Percentiles rank a stretch among this genome's conserved stretches.
Evolutionary conservation across 768 basidiomycete genomes (phyloP).

Genomic region (Tricholoma flavovirens): DNA sequence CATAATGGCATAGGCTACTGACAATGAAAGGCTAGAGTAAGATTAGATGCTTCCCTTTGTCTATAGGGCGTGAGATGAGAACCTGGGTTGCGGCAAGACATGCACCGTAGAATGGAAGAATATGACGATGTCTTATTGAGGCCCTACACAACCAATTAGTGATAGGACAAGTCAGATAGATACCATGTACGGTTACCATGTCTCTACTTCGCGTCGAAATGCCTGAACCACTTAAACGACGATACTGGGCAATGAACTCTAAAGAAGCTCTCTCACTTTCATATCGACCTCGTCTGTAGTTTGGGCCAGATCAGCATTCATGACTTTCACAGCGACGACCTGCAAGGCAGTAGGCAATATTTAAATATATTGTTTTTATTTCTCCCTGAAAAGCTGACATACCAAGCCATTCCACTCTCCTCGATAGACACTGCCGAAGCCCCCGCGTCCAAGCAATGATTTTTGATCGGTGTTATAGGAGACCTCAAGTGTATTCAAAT

Average conservation of each 20-base stretch:
- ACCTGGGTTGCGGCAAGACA: neutral
- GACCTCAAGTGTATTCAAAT: conserved; percentile 22
- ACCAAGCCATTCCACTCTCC: conserved; percentile 24
- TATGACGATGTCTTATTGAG: neutral
- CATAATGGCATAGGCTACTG: conserved; percentile 2
- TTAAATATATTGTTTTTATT: neutral
- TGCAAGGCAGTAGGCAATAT: conserved; percentile 1
- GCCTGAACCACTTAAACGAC: neutral
- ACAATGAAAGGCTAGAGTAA: conserved; percentile 8
- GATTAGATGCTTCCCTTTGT: neutral
- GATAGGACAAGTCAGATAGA: neutral
- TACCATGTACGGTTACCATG: neutral
- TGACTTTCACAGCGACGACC: conserved; percentile 27
- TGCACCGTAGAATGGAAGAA: conserved; percentile 1
- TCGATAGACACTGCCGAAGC: conserved; percentile 22
- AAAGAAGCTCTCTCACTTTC: conserved; percentile 10
- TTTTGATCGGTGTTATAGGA: conserved; percentile 14
- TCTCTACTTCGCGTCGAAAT: neutral
- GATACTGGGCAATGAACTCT: too few species aligned
- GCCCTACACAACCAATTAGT: neutral
- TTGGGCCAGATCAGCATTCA: conserved; percentile 14
- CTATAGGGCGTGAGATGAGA: neutral
- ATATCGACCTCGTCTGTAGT: conserved; percentile 20
- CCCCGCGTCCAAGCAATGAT: conserved; percentile 19
- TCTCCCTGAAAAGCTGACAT: neutral